Percentiles rank a stretch among this genome's conserved stretches.
phyloP scores from a whole-genome alignment of 768 basidiomycete genomes.

The Tephrocybe sp. region DNA sequence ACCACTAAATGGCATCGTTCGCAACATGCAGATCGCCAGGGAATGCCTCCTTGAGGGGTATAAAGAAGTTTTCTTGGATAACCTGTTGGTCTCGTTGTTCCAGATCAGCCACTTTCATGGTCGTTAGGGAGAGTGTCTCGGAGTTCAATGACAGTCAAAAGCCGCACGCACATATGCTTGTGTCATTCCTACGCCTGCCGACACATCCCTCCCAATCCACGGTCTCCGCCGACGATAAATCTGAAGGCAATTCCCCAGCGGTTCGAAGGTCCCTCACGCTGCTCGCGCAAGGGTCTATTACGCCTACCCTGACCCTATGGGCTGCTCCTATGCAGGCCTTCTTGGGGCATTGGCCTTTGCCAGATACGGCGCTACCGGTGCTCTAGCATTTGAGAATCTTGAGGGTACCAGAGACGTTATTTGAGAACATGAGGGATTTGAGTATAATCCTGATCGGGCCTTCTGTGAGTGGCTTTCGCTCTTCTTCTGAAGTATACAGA shows the following conservation, averaged over 20 bases:
- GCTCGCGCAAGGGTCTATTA: constrained; percentile 88
- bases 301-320: constrained; percentile 71
- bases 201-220: constrained; percentile 44
- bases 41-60: too few relatives aligned
- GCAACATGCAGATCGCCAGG: too few relatives aligned
- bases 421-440: constrained; percentile 91
- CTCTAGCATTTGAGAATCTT: constrained; percentile 69
- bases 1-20: too few relatives aligned
- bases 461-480: constrained; percentile 68
- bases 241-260: constrained; percentile 65
- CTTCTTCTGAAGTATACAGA: background rate
- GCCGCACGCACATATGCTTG: constrained; percentile 5
- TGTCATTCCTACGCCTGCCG: background rate
- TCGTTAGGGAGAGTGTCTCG: too few relatives aligned
- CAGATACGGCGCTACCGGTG: constrained; percentile 55
- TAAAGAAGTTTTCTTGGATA: too few relatives aligned
- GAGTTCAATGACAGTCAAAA: too few relatives aligned
- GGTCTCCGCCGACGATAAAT: constrained; percentile 74
- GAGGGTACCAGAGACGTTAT: constrained; percentile 82
- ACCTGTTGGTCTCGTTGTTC: too few relatives aligned
- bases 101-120: too few relatives aligned
- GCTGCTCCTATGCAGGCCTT: constrained; percentile 87
- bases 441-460: constrained; percentile 79
- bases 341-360: constrained; percentile 84
- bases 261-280: constrained; percentile 75